Evolutionary conservation across 179 eudicot genomes (phyloP).

Genomic region (Heliamphora pulchella): DNA sequence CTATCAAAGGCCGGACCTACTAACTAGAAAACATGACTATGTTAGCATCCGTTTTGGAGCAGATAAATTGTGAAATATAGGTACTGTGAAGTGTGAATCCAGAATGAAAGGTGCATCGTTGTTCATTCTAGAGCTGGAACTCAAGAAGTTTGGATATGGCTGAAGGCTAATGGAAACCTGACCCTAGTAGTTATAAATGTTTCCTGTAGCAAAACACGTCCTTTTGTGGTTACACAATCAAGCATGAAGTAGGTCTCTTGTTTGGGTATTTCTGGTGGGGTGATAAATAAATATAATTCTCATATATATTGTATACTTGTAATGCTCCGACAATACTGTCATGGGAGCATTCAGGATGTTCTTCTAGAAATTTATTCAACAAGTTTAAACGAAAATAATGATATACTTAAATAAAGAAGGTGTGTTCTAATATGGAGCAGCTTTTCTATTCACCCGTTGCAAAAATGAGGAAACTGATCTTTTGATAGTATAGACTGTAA

Average conservation of each 20-base stretch:
- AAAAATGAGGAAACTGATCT: no score
- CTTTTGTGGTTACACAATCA: neutral
- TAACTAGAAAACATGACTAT: neutral
- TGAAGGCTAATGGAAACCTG: neutral
- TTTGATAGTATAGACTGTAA: no score
- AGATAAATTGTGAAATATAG: neutral
- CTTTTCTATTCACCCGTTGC: no score
- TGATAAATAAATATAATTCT: neutral
- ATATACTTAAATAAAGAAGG: neutral
- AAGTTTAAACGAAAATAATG: neutral
- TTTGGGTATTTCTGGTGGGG: neutral
- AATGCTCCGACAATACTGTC: neutral
- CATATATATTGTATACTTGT: neutral
- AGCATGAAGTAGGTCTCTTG: neutral
- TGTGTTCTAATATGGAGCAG: no score
- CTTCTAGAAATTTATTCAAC: neutral
- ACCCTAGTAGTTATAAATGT: neutral
- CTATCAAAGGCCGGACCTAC: neutral
- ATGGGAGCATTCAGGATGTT: neutral
- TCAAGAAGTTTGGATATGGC: neutral
- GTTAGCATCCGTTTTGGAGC: neutral
- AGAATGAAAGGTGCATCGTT: neutral
- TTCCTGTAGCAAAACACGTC: conserved; percentile 1
- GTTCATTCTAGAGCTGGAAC: neutral
- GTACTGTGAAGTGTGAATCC: neutral